These are phyloP conservation scores for Candida neerlandica DNA, from an alignment of 1,139 yeast genomes.

Conservation along the genomic window DNA sequence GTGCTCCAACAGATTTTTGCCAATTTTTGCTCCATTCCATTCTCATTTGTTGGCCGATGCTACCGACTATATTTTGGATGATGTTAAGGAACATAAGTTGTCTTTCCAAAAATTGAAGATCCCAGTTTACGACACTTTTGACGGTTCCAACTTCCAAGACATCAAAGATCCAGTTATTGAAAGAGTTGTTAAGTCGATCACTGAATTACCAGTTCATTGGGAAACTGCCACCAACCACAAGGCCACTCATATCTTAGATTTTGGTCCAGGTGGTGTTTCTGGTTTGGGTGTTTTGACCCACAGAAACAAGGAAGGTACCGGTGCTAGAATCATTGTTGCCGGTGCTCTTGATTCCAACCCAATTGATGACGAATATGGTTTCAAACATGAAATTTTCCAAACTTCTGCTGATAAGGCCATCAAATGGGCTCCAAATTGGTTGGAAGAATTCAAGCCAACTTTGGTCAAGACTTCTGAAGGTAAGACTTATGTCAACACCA, in stretches of 20 bases:
- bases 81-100: slow-evolving; percentile 57
- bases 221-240: slow-evolving; percentile 72
- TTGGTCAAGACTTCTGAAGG: slow-evolving; percentile 74
- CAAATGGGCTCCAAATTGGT: slow-evolving; percentile 90
- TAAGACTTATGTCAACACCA: slow-evolving; percentile 84
- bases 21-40: slow-evolving; percentile 96
- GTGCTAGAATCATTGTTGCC: slow-evolving; percentile 90
- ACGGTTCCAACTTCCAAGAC: slow-evolving; percentile 75
- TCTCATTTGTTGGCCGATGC: slow-evolving; percentile 81
- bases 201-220: slow-evolving; percentile 93
- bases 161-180: slow-evolving; percentile 38
- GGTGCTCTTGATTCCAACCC: slow-evolving; percentile 74
- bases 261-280: slow-evolving; percentile 98
- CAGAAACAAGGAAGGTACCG: slow-evolving; percentile 98
- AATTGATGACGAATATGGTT: slow-evolving; percentile 83
- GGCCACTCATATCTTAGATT: slow-evolving; percentile 88
- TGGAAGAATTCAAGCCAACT: slow-evolving; percentile 82
- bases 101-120: slow-evolving; percentile 66
- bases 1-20: slow-evolving; percentile 91
- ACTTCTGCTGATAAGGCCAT: slow-evolving; percentile 57
- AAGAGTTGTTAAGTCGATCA: slow-evolving; percentile 76
- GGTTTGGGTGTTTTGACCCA: slow-evolving; percentile 96
- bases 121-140: slow-evolving; percentile 90
- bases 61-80: slow-evolving; percentile 64
- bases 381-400: slow-evolving; percentile 92